These are phyloP conservation scores for Trifolium subterraneum DNA, from an alignment of 306 rosid species.

Conservation along the genomic window DNA sequence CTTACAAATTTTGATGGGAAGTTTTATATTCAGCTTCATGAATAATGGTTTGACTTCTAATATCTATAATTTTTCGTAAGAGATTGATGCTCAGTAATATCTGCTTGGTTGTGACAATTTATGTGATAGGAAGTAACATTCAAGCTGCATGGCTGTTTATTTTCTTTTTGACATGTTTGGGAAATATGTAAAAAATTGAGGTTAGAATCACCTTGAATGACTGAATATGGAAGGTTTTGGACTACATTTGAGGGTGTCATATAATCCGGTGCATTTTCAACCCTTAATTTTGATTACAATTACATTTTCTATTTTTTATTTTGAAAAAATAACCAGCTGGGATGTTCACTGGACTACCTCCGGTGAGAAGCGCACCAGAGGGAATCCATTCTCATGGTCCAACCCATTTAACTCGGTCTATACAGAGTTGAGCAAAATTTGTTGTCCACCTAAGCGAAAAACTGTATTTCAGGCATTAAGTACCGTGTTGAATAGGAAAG, in stretches of 20 bases:
- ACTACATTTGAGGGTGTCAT: conserved; percentile 4
- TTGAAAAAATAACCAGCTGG: too few species aligned
- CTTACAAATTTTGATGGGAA: conserved; percentile 48
- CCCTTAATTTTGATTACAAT: too few species aligned
- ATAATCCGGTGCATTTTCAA: neutral
- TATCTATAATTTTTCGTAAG: conserved; percentile 40
- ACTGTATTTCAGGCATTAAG: too few species aligned
- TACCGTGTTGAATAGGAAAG: too few species aligned
- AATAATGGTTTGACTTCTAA: conserved; percentile 45
- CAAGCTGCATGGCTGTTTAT: conserved; percentile 27
- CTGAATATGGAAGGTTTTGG: conserved; percentile 1
- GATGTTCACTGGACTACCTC: too few species aligned
- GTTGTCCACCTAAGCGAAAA: too few species aligned
- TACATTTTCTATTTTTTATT: too few species aligned
- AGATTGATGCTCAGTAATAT: conserved; percentile 26
- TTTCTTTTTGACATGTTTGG: conserved; percentile 25
- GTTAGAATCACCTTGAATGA: conserved; percentile 21
- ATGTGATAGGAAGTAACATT: conserved; percentile 36
- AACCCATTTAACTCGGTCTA: too few species aligned
- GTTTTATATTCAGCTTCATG: conserved; percentile 33
- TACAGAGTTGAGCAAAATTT: too few species aligned
- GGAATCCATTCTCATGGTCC: too few species aligned
- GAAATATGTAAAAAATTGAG: conserved; percentile 25
- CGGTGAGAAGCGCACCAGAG: too few species aligned
- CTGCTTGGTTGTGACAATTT: conserved; percentile 43